Base-by-base conservation (phyloP, 306 rosid genomes). In the Trifolium repens region DNA sequence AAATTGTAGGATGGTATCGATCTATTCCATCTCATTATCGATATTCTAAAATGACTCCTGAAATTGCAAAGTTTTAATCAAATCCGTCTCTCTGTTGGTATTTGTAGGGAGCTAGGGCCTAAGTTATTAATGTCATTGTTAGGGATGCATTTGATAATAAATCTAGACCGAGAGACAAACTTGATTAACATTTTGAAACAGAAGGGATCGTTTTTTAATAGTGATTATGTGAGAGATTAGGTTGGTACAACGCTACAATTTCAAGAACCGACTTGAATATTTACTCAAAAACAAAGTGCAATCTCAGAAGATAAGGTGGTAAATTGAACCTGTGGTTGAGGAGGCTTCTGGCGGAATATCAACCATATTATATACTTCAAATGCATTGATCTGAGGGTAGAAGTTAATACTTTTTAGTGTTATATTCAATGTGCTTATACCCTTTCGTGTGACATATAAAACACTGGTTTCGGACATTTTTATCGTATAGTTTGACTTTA, bases 351-450 rank as follows among this genome's bases (percentile, higher is more conserved):
- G 49, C 53, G 96, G 98, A 78, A 91, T 77, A 78, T 81, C 88
- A 78, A 90, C 69, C 74, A 94, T 90, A 75, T 85, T 84, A 81
- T 91, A 94, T 24, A 91, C 94, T 82, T 91, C 98, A 80, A 94
- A 84, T 64, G 90, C 98, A 85, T 91, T 94, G 87, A 94, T 82
- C 76, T 85, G 97, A 85, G 98, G 94, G 75, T 86, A 88, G 80
- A 86, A 91, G 42, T 66, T 80, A 71, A 72, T 72, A 79, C 85
- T 82, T 80, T 70, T 88, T 0, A 94, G 78, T 46, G 97, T 86
- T 73, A 94, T 84, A 73, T 85, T 91, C 88, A 94, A 84, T 80
- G 74, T 88, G 24, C 40, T 75, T 58, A 90, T 82, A 58, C 85
- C 86, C 50, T 87, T 81, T 80, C 34, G 71, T 0, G 85, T 82